Evolutionary conservation across 1,139 yeast genomes (phyloP).

Genomic region (Kluyveromyces sp.): DNA sequence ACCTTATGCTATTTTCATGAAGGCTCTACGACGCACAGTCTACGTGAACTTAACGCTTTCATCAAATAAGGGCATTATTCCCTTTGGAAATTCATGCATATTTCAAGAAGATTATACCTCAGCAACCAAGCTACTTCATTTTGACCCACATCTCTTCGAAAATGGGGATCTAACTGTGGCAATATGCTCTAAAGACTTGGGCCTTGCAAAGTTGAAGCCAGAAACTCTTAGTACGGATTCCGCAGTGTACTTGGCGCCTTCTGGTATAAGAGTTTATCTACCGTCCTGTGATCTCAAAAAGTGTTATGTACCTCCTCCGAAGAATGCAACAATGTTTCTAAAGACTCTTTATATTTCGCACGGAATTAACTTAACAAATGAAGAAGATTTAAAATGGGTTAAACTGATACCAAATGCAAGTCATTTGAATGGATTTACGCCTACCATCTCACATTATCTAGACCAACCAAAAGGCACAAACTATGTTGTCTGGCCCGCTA

Average conservation of each 20-base stretch:
- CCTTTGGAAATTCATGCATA: conserved; percentile 51
- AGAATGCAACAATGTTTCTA: conserved; percentile 42
- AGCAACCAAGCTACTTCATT: conserved; percentile 33
- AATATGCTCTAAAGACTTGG: conserved; percentile 27
- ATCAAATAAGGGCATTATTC: conserved; percentile 33
- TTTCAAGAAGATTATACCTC: conserved; percentile 14
- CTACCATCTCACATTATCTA: conserved; percentile 48
- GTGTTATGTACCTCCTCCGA: conserved; percentile 45
- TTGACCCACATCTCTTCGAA: conserved; percentile 50
- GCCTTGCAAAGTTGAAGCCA: conserved; percentile 21
- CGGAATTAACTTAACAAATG: conserved; percentile 37
- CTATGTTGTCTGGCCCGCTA: conserved; percentile 65
- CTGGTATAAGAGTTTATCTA: conserved; percentile 64
- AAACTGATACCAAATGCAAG: conserved; percentile 58
- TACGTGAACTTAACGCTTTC: conserved; percentile 37
- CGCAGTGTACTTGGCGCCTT: conserved; percentile 62
- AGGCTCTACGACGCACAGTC: conserved; percentile 52
- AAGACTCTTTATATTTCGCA: conserved; percentile 46
- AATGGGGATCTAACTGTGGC: conserved; percentile 44
- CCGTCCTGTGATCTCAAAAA: conserved; percentile 38
- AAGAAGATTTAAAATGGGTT: conserved; percentile 43
- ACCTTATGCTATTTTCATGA: conserved; percentile 48
- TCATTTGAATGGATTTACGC: conserved; percentile 62
- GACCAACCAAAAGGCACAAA: conserved; percentile 48
- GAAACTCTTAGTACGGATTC: conserved; percentile 23